Base-by-base conservation (phyloP, 805 yeast species). In the Metschnikowia dekortorum region DNA sequence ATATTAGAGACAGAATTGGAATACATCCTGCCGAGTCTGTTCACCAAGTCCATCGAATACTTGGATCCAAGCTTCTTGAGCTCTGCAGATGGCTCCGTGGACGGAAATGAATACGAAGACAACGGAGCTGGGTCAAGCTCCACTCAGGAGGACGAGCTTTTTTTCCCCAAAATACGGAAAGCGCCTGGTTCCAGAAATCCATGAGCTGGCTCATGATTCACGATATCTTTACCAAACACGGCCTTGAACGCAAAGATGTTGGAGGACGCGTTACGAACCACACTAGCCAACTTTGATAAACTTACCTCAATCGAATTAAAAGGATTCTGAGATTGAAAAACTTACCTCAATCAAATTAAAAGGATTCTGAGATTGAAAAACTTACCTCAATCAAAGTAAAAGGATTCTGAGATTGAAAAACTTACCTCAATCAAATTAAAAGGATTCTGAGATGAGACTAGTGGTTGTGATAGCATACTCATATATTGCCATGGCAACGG, bases 401-500 rank as follows among this genome's bases (percentile, higher is more conserved):
- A 31, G 7, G 29, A 18, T 16, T 30, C 34, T 6, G 36, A 30
- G 11, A 46, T 30, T 30, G 31, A 9, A 2, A 7, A 30, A 8
- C 10, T 2, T 30, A 10, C 3, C 10, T 8, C 10, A 10, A 30
- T 30, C 32, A 11, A 30, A 30, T 37, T 33, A 43, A 29, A 44
- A 31, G 7, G 29, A 18, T 16, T 30, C 34, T 6, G 36, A 30
- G 13, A 46, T 28, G 11, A 22, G 32, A 29, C 39, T 28, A 8
- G 49, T 46, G 9, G 50, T 38, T 7, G 37, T 44, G 30, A 71
- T 45, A 1, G 69, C 53, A 47, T 66, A 67, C 58, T 85, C 91
- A 62, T 82, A 87, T n/a, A 81, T 71, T 71, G 81, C 82, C 49
- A 87, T 71, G 0, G 89, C 79, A 4, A 86, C 65, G 0, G 89